Evolutionary conservation across 352 stramenopile species (phyloP).

Genomic region (Phytophthora agathidicida): DNA sequence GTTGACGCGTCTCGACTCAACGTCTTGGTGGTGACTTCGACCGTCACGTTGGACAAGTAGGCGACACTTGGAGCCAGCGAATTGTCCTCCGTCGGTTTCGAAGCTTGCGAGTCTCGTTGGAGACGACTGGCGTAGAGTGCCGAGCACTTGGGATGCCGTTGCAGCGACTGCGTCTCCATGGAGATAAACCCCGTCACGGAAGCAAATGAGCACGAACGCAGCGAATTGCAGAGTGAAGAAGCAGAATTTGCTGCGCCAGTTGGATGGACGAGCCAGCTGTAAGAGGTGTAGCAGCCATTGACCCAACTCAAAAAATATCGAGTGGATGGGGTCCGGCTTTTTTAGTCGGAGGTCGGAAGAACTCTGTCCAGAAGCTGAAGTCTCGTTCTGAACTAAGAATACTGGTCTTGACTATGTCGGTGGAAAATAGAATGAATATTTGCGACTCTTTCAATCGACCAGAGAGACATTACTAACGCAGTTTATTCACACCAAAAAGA

Average conservation of each 20-base stretch:
- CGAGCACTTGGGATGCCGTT: slow-evolving; percentile 46
- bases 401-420: slow-evolving; percentile 9
- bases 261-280: slow-evolving; percentile 16
- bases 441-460: slow-evolving; percentile 1
- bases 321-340: slow-evolving; percentile 28
- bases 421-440: slow-evolving; percentile 9
- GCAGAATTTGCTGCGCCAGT: slow-evolving; percentile 8
- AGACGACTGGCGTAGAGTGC: slow-evolving; percentile 27
- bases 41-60: slow-evolving; percentile 38
- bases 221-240: slow-evolving; percentile 25
- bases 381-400: slow-evolving; percentile 9
- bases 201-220: background rate
- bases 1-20: slow-evolving; percentile 15
- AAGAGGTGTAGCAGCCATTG: slow-evolving; percentile 13
- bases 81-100: background rate
- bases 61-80: slow-evolving; percentile 24
- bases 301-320: slow-evolving; percentile 18
- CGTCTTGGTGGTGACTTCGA: slow-evolving; percentile 39
- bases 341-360: slow-evolving; percentile 29
- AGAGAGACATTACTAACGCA: slow-evolving; percentile 10
- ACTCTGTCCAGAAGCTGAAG: slow-evolving; percentile 11
- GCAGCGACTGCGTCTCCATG: slow-evolving; percentile 23
- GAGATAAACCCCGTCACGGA: background rate
- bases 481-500: slow-evolving; percentile 18
- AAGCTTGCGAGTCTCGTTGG: slow-evolving; percentile 6